These are phyloP conservation scores for Melianthus villosus DNA, from an alignment of 441 rosid genomes.

Conservation along the genomic window DNA sequence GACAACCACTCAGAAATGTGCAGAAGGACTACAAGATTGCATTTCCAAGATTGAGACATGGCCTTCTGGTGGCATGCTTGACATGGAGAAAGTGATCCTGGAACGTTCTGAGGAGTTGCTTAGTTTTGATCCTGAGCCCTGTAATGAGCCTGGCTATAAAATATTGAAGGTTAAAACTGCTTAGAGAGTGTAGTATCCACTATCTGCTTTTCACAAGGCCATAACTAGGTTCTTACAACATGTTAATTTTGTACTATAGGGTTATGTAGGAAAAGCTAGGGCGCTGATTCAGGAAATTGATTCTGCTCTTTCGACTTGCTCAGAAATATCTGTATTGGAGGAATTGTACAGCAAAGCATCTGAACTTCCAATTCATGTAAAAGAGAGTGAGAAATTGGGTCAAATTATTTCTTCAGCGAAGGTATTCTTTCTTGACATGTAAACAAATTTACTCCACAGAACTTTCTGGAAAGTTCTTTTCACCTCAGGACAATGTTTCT, in stretches of 20 bases:
- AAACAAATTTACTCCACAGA: too few relatives aligned
- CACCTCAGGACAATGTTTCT: too few relatives aligned
- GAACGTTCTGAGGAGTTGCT: conserved; percentile 36
- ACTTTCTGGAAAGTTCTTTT: too few relatives aligned
- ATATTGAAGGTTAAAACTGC: conserved; percentile 51
- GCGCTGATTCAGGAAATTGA: conserved; percentile 40
- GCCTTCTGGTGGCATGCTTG: conserved; percentile 17
- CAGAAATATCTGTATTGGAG: conserved; percentile 59
- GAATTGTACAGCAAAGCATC: conserved; percentile 37
- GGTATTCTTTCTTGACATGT: conserved; percentile 53
- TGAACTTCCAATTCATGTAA: conserved; percentile 36
- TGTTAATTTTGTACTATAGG: conserved; percentile 35
- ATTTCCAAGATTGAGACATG: conserved; percentile 35
- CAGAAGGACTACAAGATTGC: conserved; percentile 46
- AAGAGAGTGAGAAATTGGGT: conserved; percentile 36
- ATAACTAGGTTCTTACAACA: conserved; percentile 2
- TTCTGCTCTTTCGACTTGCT: conserved; percentile 31
- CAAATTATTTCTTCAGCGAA: conserved; percentile 40
- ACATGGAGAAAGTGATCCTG: conserved; percentile 30
- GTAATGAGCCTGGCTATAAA: conserved; percentile 44
- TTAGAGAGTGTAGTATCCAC: conserved; percentile 10
- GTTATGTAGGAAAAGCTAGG: conserved; percentile 46
- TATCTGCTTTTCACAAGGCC: conserved; percentile 1
- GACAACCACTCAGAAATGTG: conserved; percentile 49
- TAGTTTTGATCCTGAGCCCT: conserved; percentile 41